phyloP scores from a whole-genome alignment of 1,284 basidiomycete species.

The Porodaedalea pini region DNA sequence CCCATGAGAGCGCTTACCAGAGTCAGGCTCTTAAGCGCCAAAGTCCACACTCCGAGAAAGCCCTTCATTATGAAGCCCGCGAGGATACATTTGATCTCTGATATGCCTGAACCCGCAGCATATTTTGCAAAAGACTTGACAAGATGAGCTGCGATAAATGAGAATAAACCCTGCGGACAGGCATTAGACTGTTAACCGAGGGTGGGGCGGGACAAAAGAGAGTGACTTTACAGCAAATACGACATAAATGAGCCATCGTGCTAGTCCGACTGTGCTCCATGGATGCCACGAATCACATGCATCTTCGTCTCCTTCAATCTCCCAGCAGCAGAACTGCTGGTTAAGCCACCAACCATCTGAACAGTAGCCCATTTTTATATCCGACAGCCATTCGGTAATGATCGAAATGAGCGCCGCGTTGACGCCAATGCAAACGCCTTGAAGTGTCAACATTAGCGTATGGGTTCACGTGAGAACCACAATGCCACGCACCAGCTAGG shows the following conservation, averaged over 20 bases:
- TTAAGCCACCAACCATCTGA: conserved; percentile 98
- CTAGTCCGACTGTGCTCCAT: conserved; percentile 79
- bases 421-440: conserved; percentile 88
- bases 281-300: conserved; percentile 91
- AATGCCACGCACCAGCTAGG: conserved; percentile 68
- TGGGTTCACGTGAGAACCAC: not conserved
- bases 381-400: conserved; percentile 96
- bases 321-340: conserved; percentile 98
- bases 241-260: conserved; percentile 85
- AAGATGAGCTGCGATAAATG: conserved; percentile 83
- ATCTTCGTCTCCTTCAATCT: conserved; percentile 79
- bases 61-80: conserved; percentile 97
- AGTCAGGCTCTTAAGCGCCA: conserved; percentile 88
- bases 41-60: conserved; percentile 86
- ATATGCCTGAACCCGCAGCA: conserved; percentile 97
- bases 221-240: conserved; percentile 82
- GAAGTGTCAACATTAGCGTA: conserved; percentile 4
- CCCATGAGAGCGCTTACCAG: conserved; percentile 53
- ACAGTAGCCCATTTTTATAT: conserved; percentile 97
- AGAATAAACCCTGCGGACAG: conserved; percentile 60
- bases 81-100: conserved; percentile 98
- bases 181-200: conserved; percentile 2
- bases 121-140: conserved; percentile 90
- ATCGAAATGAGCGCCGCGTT: conserved; percentile 96
- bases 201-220: conserved; percentile 7